Percentiles rank a stretch among this genome's conserved stretches.
phyloP scores from a whole-genome alignment of 2,329 filamentous ascomycete species.

The Lachnellula hyalina region DNA sequence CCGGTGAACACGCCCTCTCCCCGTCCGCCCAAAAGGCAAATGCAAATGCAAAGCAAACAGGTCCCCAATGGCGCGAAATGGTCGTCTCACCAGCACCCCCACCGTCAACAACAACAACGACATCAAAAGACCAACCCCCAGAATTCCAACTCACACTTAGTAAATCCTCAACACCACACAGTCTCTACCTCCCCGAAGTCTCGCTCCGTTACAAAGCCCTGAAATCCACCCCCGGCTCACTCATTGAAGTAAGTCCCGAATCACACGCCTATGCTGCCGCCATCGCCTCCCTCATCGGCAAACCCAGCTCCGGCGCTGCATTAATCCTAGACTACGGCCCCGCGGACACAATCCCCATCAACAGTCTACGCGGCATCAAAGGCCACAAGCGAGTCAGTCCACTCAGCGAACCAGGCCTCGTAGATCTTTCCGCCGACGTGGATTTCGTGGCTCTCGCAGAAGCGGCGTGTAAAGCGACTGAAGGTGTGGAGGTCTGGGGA shows the following conservation, averaged over 20 bases:
- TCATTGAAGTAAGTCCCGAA: slow-evolving; percentile 89
- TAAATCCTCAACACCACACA: slow-evolving; percentile 71
- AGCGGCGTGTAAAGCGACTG: slow-evolving; percentile 67
- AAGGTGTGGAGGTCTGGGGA: slow-evolving; percentile 84
- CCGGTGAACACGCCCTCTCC: slow-evolving; percentile 36
- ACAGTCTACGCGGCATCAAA: slow-evolving; percentile 85
- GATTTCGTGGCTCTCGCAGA: slow-evolving; percentile 88
- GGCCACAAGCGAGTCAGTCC: slow-evolving; percentile 72
- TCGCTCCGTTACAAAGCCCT: slow-evolving; percentile 75
- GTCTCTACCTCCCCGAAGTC: slow-evolving; percentile 75
- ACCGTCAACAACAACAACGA: slow-evolving; percentile 45
- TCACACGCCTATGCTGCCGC: slow-evolving; percentile 73
- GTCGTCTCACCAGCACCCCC: slow-evolving; percentile 64
- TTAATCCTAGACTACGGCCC: slow-evolving; percentile 97
- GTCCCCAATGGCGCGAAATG: slow-evolving; percentile 74
- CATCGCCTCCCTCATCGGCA: slow-evolving; percentile 78
- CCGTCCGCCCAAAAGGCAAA: slow-evolving; percentile 20
- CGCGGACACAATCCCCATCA: slow-evolving; percentile 69
- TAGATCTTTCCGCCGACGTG: slow-evolving; percentile 88
- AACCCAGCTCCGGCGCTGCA: slow-evolving; percentile 72
- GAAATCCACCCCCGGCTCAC: slow-evolving; percentile 59
- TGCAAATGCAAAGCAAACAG: slow-evolving; percentile 24
- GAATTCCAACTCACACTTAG: slow-evolving; percentile 87
- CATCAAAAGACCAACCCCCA: slow-evolving; percentile 47
- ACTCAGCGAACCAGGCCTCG: slow-evolving; percentile 71